phyloP scores from a whole-genome alignment of 768 basidiomycete genomes.

The Podaxis pistillaris region DNA sequence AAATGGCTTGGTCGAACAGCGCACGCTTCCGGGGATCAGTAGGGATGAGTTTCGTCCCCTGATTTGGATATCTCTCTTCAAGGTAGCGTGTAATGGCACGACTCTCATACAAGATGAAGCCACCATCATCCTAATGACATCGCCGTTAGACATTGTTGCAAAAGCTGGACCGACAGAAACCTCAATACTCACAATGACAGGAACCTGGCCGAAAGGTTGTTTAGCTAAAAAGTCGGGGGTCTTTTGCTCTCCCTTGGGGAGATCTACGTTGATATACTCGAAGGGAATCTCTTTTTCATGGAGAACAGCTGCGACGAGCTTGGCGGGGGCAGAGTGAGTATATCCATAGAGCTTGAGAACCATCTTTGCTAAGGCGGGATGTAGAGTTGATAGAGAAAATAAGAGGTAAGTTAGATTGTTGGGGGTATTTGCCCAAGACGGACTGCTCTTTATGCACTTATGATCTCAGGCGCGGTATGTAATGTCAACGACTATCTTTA shows the following conservation, averaged over 20 bases:
- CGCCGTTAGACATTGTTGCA: neutral
- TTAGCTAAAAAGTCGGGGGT: slow-evolving; percentile 29
- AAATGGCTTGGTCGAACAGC: slow-evolving; percentile 39
- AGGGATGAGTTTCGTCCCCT: slow-evolving; percentile 49
- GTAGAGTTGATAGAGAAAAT: neutral
- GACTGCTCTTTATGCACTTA: neutral
- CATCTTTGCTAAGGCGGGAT: slow-evolving; percentile 22
- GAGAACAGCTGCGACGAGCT: slow-evolving; percentile 42
- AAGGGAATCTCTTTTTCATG: slow-evolving; percentile 52
- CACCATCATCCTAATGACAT: slow-evolving; percentile 46
- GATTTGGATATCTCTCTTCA: slow-evolving; percentile 42
- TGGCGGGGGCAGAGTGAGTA: slow-evolving; percentile 39
- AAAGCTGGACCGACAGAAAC: too few relatives aligned
- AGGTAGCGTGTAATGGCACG: slow-evolving; percentile 56
- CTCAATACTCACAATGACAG: slow-evolving; percentile 40
- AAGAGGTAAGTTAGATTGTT: neutral
- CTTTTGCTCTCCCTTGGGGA: slow-evolving; percentile 42
- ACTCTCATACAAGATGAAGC: slow-evolving; percentile 53
- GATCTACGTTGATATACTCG: slow-evolving; percentile 41
- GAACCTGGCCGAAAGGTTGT: slow-evolving; percentile 61
- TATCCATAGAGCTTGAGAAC: slow-evolving; percentile 38
- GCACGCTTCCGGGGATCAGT: slow-evolving; percentile 29
- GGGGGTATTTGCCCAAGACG: neutral
- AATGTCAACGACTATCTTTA: too few relatives aligned
- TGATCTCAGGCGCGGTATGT: neutral